These are phyloP conservation scores for Trichoderma hamatum DNA, from an alignment of 2,329 filamentous ascomycete species.

Conservation along the genomic window DNA sequence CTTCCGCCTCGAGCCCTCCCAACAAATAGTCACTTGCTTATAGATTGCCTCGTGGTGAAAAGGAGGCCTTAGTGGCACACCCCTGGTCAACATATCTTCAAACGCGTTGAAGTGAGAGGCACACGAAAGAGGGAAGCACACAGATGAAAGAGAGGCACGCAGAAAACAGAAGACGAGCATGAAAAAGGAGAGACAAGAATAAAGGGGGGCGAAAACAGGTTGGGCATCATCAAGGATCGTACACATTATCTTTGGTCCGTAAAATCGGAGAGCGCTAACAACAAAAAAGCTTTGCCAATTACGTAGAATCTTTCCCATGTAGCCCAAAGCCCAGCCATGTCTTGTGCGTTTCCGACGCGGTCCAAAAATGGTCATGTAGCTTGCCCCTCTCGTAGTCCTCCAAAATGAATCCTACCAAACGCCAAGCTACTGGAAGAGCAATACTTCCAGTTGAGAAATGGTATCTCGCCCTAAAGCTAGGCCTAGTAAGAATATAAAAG, in stretches of 20 bases:
- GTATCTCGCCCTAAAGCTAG: conserved; percentile 19
- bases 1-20: neutral
- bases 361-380: conserved; percentile 3
- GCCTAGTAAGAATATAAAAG: conserved; percentile 19
- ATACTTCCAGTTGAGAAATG: conserved; percentile 13
- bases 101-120: neutral
- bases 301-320: conserved; percentile 16
- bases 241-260: conserved; percentile 24
- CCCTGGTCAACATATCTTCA: neutral
- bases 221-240: conserved; percentile 21
- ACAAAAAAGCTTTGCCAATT: conserved; percentile 20
- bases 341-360: conserved; percentile 7
- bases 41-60: neutral
- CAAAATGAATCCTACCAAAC: conserved; percentile 25
- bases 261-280: conserved; percentile 17
- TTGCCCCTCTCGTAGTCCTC: conserved; percentile 10
- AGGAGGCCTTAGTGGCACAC: neutral
- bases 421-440: conserved; percentile 24
- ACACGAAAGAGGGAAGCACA: neutral
- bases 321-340: conserved; percentile 14
- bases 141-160: neutral
- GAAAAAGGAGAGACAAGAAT: neutral
- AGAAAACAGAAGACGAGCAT: neutral
- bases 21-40: neutral
- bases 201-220: neutral